Conservation (phyloP, 2,329 filamentous ascomycete species). For the Alternaria ventricosa region DNA sequence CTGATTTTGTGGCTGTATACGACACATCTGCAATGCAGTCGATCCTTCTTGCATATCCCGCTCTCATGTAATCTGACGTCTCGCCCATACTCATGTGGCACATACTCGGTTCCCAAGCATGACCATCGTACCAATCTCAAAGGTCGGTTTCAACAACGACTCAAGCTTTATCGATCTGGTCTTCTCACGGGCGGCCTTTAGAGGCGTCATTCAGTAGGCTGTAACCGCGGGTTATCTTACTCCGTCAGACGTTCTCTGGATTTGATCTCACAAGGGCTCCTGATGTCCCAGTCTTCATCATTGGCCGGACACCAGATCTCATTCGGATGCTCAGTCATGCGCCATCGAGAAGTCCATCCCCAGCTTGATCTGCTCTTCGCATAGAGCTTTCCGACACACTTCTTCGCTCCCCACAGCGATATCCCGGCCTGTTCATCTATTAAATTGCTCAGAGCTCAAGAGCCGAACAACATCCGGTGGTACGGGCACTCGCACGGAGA, state of each 20-base stretch:
- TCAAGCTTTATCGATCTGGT: neutral
- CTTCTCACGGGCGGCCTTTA: neutral
- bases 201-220: neutral
- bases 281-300: neutral
- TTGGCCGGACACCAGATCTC: neutral
- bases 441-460: constrained; percentile 6
- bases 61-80: neutral
- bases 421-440: neutral
- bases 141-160: neutral
- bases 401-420: neutral
- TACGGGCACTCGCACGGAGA: neutral
- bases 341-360: neutral
- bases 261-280: neutral
- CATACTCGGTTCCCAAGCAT: neutral
- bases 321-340: neutral
- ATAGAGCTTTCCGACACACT: neutral
- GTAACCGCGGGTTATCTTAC: neutral
- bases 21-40: neutral
- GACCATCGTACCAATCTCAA: neutral
- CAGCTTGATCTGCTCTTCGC: neutral
- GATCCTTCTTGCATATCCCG: neutral
- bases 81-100: neutral
- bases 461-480: constrained; percentile 1
- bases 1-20: neutral
- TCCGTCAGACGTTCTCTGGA: neutral